Base-by-base conservation (phyloP, 2,329 filamentous ascomycete species). In the Fusarium ramigenum region DNA sequence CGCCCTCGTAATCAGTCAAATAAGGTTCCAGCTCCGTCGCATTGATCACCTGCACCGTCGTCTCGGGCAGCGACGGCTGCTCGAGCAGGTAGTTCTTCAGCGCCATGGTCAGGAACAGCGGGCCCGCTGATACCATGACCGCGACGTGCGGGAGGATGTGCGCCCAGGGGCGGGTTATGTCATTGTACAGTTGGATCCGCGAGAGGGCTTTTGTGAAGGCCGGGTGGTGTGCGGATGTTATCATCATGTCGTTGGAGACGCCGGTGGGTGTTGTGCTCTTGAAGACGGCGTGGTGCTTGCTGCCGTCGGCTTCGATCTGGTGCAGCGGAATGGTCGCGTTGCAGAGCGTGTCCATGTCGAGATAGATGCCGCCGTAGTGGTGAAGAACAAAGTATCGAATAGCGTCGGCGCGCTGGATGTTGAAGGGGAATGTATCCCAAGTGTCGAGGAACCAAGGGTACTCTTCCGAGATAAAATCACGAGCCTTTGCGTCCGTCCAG, bases 201-300 rank as follows among this genome's bases (percentile, higher is more conserved):
- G 92, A 87, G 75, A 94, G 92, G 43, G 92, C 90, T 54, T 87
- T 86, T 57, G 91, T 84, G 85, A 94, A 94, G 84, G 93, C 93
- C 0, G 92, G 92, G 76, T 95, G 93, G 68, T 90, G 87, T 1
- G 91, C 90, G 1, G 93, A 87, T 21, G 92, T 84, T 54, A 92
- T 92, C 92, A 95, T 94, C 44, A 91, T 91, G 78, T 95, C 93
- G 84, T 95, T 95, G 74, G 91, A 93, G 75, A 95, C 93, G 70
- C 93, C 93, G 2, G 93, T 95, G 5, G 93, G 93, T 6, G 88
- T 84, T 0, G 93, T 95, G 72, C 79, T 80, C 50, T 80, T 78
- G 75, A 80, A 81, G 42, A 81, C 66, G 54, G 79, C 78, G 43
- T 73, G 69, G 66, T 80, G 75, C 7, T 37, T 49, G 12, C 37